Evolutionary conservation across 2,329 filamentous ascomycete species (phyloP).

Genomic region (Phialophora chinensis): DNA sequence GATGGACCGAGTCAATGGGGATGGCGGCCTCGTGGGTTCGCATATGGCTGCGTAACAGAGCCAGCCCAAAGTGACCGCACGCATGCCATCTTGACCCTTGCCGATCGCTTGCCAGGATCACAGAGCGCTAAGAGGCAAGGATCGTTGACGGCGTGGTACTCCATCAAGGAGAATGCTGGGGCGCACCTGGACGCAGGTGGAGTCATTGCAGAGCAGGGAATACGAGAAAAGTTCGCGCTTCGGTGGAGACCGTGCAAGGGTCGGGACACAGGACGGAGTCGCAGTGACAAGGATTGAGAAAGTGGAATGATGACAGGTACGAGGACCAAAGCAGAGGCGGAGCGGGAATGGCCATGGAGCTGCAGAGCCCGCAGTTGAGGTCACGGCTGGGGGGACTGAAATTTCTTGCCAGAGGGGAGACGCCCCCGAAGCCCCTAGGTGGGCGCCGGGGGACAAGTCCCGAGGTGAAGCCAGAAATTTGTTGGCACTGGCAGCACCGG

Average conservation of each 20-base stretch:
- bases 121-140: constrained; percentile 13
- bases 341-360: not conserved
- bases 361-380: not conserved
- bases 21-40: constrained; percentile 27
- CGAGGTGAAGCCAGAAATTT: constrained; percentile 3
- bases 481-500: not conserved
- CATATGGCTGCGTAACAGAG: constrained; percentile 11
- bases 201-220: not conserved
- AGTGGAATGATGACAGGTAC: constrained; percentile 10
- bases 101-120: constrained; percentile 23
- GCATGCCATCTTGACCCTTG: constrained; percentile 31
- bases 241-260: constrained; percentile 10
- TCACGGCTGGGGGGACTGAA: not conserved
- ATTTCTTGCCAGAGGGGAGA: not conserved
- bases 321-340: not conserved
- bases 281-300: constrained; percentile 10
- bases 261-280: not conserved
- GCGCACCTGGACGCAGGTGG: constrained; percentile 8
- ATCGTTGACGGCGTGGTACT: not conserved
- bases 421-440: not conserved
- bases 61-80: constrained; percentile 13
- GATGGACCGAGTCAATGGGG: constrained; percentile 16
- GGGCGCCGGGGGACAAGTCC: not conserved
- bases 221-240: constrained; percentile 6
- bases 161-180: not conserved